Percentiles rank a stretch among this genome's conserved stretches.
phyloP scores from a whole-genome alignment of 2,329 filamentous ascomycete species.

The Penicillium sp. region DNA sequence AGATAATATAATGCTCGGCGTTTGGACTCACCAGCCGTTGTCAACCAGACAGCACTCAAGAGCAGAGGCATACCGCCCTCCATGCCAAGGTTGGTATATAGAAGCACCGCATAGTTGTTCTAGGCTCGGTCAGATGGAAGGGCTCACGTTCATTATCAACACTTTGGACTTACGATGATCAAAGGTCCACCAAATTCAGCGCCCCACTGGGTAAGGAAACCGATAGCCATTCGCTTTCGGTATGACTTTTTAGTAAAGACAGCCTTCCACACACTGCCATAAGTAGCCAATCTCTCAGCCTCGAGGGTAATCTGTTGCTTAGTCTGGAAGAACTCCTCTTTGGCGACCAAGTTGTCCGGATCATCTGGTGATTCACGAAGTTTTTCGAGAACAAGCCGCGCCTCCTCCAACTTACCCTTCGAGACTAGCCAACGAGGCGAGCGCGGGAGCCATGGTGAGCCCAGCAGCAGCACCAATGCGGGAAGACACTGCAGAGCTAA shows the following conservation, averaged over 20 bases:
- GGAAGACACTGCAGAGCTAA: slow-evolving; percentile 42
- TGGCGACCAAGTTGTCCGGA: slow-evolving; percentile 42
- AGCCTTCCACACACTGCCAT: slow-evolving; percentile 46
- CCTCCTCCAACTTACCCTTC: slow-evolving; percentile 47
- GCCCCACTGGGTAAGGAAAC: slow-evolving; percentile 53
- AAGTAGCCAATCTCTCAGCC: slow-evolving; percentile 39
- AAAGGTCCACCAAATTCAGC: slow-evolving; percentile 53
- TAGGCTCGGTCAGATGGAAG: slow-evolving; percentile 18
- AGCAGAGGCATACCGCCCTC: slow-evolving; percentile 44
- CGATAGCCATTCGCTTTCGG: slow-evolving; percentile 51
- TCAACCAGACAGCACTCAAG: slow-evolving; percentile 45
- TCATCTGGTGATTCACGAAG: slow-evolving; percentile 41
- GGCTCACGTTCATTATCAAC: too few relatives aligned
- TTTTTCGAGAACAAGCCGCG: slow-evolving; percentile 42
- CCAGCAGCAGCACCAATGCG: slow-evolving; percentile 41
- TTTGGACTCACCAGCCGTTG: slow-evolving; percentile 41
- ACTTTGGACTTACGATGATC: slow-evolving; percentile 46
- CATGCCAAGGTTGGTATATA: slow-evolving; percentile 46
- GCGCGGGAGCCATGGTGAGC: slow-evolving; percentile 44
- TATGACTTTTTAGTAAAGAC: slow-evolving; percentile 49
- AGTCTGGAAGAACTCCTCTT: slow-evolving; percentile 49
- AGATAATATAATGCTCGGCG: not conserved
- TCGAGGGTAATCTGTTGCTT: slow-evolving; percentile 47
- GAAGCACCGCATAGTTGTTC: slow-evolving; percentile 49
- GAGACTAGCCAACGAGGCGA: slow-evolving; percentile 52